Conservation (phyloP, 2,329 filamentous ascomycete species). For the Cladosporium sp. region DNA sequence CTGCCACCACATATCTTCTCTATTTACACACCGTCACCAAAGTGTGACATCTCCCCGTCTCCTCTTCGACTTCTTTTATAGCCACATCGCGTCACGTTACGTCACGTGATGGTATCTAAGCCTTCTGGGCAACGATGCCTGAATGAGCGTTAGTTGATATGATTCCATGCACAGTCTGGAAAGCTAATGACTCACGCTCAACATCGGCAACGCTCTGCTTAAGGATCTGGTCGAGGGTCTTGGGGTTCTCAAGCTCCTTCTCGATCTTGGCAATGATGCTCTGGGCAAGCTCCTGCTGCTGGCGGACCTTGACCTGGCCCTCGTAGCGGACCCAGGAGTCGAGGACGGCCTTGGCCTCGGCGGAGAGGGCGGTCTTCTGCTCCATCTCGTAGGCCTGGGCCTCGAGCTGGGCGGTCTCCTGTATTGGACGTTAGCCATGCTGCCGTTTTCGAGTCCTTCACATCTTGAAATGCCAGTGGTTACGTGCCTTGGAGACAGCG, state of each 20-base stretch:
- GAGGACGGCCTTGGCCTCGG: slow-evolving; percentile 90
- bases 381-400: slow-evolving; percentile 94
- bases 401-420: slow-evolving; percentile 97
- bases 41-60: neutral
- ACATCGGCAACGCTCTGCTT: slow-evolving; percentile 94
- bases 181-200: slow-evolving; percentile 65
- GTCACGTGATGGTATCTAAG: slow-evolving; percentile 15
- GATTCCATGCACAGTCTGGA: too few relatives aligned
- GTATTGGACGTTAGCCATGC: slow-evolving; percentile 15
- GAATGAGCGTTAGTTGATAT: neutral
- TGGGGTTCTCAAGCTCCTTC: slow-evolving; percentile 98
- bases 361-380: slow-evolving; percentile 87
- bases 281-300: slow-evolving; percentile 94
- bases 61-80: neutral
- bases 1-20: slow-evolving; percentile 11
- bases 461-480: neutral
- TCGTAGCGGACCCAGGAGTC: slow-evolving; percentile 99
- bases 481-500: slow-evolving; percentile 86
- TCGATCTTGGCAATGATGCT: slow-evolving; percentile 93
- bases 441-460: neutral
- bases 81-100: neutral
- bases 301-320: slow-evolving; percentile 95
- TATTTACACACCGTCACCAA: slow-evolving; percentile 6
- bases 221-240: slow-evolving; percentile 93
- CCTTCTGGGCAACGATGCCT: slow-evolving; percentile 13